phyloP scores from a whole-genome alignment of 139 green algal genomes.

The Haematococcus lacustris region DNA sequence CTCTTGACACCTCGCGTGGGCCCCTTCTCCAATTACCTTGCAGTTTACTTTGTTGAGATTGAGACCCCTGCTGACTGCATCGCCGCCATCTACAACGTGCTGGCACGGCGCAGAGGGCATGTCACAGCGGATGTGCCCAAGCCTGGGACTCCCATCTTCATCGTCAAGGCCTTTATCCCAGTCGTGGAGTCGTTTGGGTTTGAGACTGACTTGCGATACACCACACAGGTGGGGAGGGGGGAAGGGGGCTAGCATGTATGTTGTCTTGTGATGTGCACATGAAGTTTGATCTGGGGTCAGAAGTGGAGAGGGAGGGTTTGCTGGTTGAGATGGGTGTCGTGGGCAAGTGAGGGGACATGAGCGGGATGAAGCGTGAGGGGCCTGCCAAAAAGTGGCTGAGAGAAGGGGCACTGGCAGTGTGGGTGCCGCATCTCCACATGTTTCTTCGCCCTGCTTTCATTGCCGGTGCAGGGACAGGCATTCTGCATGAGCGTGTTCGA shows the following conservation, averaged over 20 bases:
- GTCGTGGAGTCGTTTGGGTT: conserved; percentile 97
- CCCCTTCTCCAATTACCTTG: no score
- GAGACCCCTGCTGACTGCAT: conserved; percentile 88
- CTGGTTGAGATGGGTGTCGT: no score
- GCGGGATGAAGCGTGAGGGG: no score
- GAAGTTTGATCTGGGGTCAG: not conserved
- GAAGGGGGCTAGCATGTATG: not conserved
- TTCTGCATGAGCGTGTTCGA: conserved; percentile 95
- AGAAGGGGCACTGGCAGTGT: no score
- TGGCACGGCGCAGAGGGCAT: conserved; percentile 93
- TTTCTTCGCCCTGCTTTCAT: no score
- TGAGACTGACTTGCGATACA: conserved; percentile 96
- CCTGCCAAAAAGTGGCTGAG: no score
- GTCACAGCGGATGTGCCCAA: conserved; percentile 77
- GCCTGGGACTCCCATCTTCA: conserved; percentile 82
- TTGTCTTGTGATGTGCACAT: no score
- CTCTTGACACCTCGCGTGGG: no score
- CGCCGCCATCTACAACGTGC: conserved; percentile 88
- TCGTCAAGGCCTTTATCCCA: conserved; percentile 88
- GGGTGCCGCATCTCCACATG: no score
- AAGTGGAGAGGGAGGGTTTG: no score
- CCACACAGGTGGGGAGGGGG: conserved; percentile 61
- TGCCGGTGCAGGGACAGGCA: conserved; percentile 86
- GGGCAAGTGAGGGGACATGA: no score
- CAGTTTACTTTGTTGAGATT: conserved; percentile 55